Percentiles rank a stretch among this genome's conserved stretches.
Evolutionary conservation across 805 yeast species (phyloP).

Genomic region (Candida tallmaniae): DNA sequence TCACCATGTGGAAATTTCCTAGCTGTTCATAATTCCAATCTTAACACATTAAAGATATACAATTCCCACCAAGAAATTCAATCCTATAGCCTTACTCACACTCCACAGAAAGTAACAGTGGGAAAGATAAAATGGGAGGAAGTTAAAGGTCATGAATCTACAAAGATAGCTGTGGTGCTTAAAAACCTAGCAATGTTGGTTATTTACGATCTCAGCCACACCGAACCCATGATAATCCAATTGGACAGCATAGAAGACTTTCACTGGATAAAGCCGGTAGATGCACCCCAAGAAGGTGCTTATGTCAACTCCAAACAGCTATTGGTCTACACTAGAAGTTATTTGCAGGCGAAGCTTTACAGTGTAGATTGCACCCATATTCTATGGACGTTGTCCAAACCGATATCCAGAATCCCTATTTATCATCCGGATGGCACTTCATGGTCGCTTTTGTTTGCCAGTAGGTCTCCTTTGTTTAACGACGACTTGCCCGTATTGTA

Average conservation of each 20-base stretch:
- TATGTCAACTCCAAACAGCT: constrained; percentile 31
- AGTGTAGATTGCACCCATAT: constrained; percentile 34
- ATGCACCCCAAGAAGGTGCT: constrained; percentile 16
- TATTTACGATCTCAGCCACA: constrained; percentile 19
- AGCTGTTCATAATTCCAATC: too few relatives aligned
- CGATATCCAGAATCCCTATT: constrained; percentile 16
- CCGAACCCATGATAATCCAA: constrained; percentile 28
- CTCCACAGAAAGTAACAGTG: too few relatives aligned
- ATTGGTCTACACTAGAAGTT: constrained; percentile 23
- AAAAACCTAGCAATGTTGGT: constrained; percentile 16
- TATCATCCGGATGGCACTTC: constrained; percentile 10
- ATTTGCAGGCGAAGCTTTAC: constrained; percentile 28
- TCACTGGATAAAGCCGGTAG: constrained; percentile 28
- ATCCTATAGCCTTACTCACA: too few relatives aligned
- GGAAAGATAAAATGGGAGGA: constrained; percentile 11
- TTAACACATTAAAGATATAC: too few relatives aligned
- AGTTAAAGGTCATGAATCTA: constrained; percentile 6
- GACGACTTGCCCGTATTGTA: constrained; percentile 15
- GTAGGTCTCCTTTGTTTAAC: constrained; percentile 7
- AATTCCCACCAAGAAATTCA: too few relatives aligned
- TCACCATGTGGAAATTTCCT: too few relatives aligned
- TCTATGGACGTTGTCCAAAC: constrained; percentile 30
- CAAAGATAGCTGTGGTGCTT: constrained; percentile 29
- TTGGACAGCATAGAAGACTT: constrained; percentile 28
- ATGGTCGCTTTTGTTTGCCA: constrained; percentile 26